A percentile compares a stretch with the other conserved stretches of the same genome.
Evolutionary conservation across 2,329 filamentous ascomycete genomes (phyloP).

Genomic region (Aureobasidium melanogenum): DNA sequence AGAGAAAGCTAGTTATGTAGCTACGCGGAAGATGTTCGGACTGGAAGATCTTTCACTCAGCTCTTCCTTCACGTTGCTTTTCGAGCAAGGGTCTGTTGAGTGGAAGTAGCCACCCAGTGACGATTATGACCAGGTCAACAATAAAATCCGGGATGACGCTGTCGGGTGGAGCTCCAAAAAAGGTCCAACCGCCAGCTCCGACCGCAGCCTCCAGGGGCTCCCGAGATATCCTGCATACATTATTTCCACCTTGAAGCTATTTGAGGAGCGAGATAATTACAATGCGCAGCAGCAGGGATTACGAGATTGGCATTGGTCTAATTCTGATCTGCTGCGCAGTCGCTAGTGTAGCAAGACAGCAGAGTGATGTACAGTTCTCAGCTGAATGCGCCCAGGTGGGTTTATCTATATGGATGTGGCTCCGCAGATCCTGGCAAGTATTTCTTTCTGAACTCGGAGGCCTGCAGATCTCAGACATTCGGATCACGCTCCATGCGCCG

Average conservation of each 20-base stretch:
- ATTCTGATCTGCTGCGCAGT: not conserved
- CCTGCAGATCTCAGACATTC: not conserved
- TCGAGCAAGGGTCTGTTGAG: not conserved
- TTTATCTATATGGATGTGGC: not conserved
- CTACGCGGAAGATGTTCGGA: slow-evolving; percentile 1
- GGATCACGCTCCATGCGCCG: not conserved
- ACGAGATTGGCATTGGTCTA: no score
- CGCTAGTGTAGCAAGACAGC: not conserved
- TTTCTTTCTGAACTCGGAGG: not conserved
- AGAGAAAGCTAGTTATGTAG: not conserved
- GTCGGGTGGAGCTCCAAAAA: slow-evolving; percentile 39
- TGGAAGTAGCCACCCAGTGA: slow-evolving; percentile 45
- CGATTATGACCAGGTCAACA: not conserved
- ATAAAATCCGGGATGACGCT: slow-evolving; percentile 1
- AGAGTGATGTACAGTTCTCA: not conserved
- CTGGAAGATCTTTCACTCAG: not conserved
- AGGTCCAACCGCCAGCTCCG: slow-evolving; percentile 58
- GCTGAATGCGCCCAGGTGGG: not conserved
- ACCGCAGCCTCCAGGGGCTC: no score
- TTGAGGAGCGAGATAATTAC: not conserved
- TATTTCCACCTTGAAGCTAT: not conserved
- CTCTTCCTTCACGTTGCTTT: slow-evolving; percentile 1
- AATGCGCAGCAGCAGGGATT: not conserved
- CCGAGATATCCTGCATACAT: not conserved
- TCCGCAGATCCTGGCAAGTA: not conserved